Evolutionary conservation across 2,329 filamentous ascomycete genomes (phyloP).

Genomic region (Daldinia sp.): DNA sequence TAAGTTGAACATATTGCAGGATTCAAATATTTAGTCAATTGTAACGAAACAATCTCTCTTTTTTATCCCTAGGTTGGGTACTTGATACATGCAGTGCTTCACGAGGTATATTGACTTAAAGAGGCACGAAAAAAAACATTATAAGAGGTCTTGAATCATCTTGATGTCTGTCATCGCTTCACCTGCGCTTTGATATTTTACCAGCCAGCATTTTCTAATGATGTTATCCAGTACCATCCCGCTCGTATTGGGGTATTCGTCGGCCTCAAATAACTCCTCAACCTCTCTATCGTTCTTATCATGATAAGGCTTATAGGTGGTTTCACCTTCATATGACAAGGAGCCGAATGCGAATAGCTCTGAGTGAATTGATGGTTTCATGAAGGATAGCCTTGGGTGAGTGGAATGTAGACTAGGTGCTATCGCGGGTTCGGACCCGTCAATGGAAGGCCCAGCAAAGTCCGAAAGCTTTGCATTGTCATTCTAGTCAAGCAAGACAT

Average conservation of each 20-base stretch:
- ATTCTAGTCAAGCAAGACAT: background rate
- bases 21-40: no score
- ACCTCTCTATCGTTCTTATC: background rate
- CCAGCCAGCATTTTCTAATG: background rate
- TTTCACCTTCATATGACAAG: background rate
- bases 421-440: no score
- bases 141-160: background rate
- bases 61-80: no score
- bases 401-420: no score
- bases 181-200: background rate
- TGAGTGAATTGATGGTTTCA: background rate
- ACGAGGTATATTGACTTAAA: background rate
- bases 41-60: no score
- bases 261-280: background rate
- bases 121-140: background rate
- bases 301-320: background rate
- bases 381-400: no score
- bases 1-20: background rate
- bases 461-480: background rate
- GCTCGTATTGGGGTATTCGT: background rate
- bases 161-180: background rate
- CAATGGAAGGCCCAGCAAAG: background rate
- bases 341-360: background rate
- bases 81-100: no score
- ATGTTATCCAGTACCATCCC: background rate